Evolutionary conservation across 139 green algal genomes (phyloP).

Genomic region (Coccomyxa sp.): DNA sequence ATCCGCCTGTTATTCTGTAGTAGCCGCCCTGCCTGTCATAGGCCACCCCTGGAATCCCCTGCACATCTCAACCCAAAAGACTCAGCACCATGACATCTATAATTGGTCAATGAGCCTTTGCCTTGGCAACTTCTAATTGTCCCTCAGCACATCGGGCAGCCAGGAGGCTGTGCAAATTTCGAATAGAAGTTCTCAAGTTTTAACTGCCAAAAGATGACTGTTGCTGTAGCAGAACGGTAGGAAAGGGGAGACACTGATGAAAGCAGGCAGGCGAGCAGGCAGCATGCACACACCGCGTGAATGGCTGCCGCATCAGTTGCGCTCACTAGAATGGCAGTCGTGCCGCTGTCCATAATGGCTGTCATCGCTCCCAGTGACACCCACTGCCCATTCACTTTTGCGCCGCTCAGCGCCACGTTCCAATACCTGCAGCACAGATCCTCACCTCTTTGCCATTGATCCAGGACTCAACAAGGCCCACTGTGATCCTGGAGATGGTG

Average conservation of each 20-base stretch:
- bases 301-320: not conserved
- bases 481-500: no score
- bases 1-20: not conserved
- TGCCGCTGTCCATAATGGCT: conserved; percentile 6
- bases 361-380: not conserved
- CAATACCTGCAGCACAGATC: not conserved
- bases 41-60: not conserved
- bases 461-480: not conserved
- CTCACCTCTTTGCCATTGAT: not conserved
- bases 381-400: not conserved
- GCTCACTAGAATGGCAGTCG: conserved; percentile 5
- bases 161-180: no score
- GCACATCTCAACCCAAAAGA: not conserved
- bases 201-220: no score
- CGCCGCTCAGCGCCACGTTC: not conserved
- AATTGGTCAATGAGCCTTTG: no score
- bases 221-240: no score
- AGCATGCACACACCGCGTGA: not conserved
- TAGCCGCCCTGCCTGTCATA: conserved; percentile 1
- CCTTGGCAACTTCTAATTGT: no score
- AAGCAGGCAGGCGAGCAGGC: no score
- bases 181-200: no score
- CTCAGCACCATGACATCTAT: no score
- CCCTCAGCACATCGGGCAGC: no score
- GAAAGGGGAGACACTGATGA: no score